Evolutionary conservation across 2,329 filamentous ascomycete species (phyloP).

Genomic region (Chrysosphaeria jannelii): DNA sequence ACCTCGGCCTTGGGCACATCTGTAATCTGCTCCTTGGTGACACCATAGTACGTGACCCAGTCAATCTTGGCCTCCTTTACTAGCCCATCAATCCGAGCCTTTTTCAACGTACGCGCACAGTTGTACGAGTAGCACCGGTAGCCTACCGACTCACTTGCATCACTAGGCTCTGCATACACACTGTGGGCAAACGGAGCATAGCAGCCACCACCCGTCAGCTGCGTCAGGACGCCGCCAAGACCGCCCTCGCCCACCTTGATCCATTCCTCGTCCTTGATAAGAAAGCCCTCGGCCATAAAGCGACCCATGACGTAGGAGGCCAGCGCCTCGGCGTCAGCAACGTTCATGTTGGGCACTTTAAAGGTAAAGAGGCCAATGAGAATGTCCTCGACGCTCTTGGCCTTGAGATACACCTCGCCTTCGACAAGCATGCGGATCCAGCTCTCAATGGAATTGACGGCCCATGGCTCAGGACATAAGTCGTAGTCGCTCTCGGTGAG

Average conservation of each 20-base stretch:
- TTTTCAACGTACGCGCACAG: slow-evolving; percentile 80
- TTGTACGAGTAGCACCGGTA: slow-evolving; percentile 81
- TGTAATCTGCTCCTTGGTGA: slow-evolving; percentile 49
- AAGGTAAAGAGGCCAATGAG: slow-evolving; percentile 69
- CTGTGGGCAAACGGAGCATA: slow-evolving; percentile 68
- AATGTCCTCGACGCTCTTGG: slow-evolving; percentile 61
- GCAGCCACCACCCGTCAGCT: slow-evolving; percentile 72
- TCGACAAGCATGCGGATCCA: slow-evolving; percentile 82
- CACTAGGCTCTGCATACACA: too few relatives aligned
- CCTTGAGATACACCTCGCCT: slow-evolving; percentile 64
- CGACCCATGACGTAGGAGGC: slow-evolving; percentile 46
- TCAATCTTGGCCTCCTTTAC: slow-evolving; percentile 43
- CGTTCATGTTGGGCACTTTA: slow-evolving; percentile 96
- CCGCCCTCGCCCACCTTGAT: slow-evolving; percentile 62
- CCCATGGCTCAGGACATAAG: slow-evolving; percentile 74
- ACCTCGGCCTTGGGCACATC: slow-evolving; percentile 57
- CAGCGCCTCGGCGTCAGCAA: slow-evolving; percentile 75
- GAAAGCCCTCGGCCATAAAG: slow-evolving; percentile 50
- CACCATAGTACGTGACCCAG: slow-evolving; percentile 69
- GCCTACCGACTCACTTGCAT: slow-evolving; percentile 27
- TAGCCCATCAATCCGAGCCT: slow-evolving; percentile 60
- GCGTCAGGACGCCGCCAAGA: slow-evolving; percentile 75
- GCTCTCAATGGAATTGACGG: slow-evolving; percentile 53
- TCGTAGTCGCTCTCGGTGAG: slow-evolving; percentile 54
- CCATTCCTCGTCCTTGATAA: slow-evolving; percentile 88